A percentile compares a stretch with the other conserved stretches of the same genome.
Conservation (phyloP, 192 early-diverging fungal genomes). For the Backusella liffmaniae region DNA sequence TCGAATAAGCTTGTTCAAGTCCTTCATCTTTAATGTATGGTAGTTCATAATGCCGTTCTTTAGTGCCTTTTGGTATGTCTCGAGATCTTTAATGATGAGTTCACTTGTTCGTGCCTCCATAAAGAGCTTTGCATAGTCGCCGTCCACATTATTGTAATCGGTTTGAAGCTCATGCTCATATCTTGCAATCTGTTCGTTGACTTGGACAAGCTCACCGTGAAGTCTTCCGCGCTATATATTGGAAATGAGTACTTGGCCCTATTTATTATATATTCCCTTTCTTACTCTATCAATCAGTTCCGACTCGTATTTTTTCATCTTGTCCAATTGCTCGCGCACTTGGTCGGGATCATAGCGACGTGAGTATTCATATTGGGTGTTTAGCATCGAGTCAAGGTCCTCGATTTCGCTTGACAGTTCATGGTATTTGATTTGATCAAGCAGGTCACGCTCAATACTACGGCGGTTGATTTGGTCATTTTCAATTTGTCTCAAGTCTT, state of each 20-base stretch:
- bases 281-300: conserved; percentile 3
- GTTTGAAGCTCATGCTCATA: conserved; percentile 60
- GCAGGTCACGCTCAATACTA: conserved; percentile 41
- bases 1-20: conserved; percentile 94
- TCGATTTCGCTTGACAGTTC: conserved; percentile 28
- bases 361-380: not conserved
- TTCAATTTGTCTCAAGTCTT: not conserved
- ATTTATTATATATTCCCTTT: not conserved
- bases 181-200: conserved; percentile 68
- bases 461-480: conserved; percentile 28
- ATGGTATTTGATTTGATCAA: conserved; percentile 46
- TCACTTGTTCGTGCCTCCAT: conserved; percentile 70
- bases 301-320: not conserved
- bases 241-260: not conserved
- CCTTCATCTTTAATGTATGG: conserved; percentile 94
- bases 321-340: not conserved
- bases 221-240: conserved; percentile 47
- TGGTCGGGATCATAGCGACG: conserved; percentile 4
- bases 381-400: conserved; percentile 16
- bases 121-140: conserved; percentile 63
- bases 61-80: conserved; percentile 82
- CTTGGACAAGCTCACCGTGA: conserved; percentile 77
- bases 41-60: conserved; percentile 86
- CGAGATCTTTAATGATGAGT: conserved; percentile 78
- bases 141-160: conserved; percentile 79